These are phyloP conservation scores for Urochloa ruziziensis DNA, from an alignment of 176 grass and related monocot genomes.

Conservation along the genomic window DNA sequence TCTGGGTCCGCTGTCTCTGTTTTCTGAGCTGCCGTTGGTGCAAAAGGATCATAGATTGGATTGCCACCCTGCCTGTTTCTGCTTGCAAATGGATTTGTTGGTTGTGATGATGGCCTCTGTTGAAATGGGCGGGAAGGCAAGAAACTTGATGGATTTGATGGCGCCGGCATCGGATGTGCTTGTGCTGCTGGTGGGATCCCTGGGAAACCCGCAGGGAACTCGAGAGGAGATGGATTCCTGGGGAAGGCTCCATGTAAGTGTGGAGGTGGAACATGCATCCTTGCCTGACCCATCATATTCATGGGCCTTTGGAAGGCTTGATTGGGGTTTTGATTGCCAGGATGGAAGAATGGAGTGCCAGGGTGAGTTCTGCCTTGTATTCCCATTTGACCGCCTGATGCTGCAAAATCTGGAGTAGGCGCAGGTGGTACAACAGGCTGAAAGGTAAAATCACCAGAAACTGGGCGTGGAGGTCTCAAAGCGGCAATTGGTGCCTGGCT, in stretches of 20 bases:
- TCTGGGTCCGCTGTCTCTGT: conserved; percentile 51
- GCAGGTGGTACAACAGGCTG: conserved; percentile 32
- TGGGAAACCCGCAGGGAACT: conserved; percentile 30
- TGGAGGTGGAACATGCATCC: conserved; percentile 40
- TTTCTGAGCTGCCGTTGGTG: conserved; percentile 41
- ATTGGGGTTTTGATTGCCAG: conserved; percentile 36
- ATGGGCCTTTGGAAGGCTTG: conserved; percentile 51
- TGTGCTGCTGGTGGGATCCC: conserved; percentile 34
- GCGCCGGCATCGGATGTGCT: conserved; percentile 6
- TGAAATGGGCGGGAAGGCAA: conserved; percentile 32
- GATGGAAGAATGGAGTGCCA: conserved; percentile 40
- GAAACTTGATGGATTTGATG: conserved; percentile 29
- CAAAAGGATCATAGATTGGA: conserved; percentile 71
- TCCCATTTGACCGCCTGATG: conserved; percentile 14
- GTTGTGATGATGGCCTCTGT: conserved; percentile 27
- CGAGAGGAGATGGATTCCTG: conserved; percentile 25
- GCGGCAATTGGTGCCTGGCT: conserved; percentile 14
- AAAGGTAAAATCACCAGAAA: conserved; percentile 73
- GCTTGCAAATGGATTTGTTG: conserved; percentile 31
- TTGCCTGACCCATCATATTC: not conserved
- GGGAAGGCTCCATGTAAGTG: conserved; percentile 32
- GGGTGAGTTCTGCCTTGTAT: conserved; percentile 17
- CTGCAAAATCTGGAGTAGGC: conserved; percentile 1
- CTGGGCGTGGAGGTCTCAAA: conserved; percentile 53
- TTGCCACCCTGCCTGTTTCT: conserved; percentile 32